These are phyloP conservation scores for Fusarium protoensiforme DNA, from an alignment of 2,329 filamentous ascomycete species.

Conservation along the genomic window DNA sequence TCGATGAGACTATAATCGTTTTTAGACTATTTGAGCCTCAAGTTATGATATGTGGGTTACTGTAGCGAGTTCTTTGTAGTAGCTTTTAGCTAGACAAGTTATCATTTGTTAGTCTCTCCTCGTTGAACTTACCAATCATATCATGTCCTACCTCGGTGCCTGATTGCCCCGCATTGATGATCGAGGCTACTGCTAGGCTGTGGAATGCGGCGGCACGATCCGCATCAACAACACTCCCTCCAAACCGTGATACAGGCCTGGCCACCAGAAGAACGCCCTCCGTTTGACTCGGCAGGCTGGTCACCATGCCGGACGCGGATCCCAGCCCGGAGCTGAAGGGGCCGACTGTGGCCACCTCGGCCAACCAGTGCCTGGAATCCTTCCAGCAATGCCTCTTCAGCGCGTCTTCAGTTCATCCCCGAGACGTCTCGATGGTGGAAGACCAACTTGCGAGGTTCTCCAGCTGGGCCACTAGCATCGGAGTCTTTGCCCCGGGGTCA, in stretches of 20 bases:
- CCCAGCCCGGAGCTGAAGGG: neutral
- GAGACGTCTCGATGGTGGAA: constrained; percentile 12
- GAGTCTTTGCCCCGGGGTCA: constrained; percentile 10
- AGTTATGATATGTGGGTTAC: neutral
- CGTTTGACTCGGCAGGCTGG: neutral
- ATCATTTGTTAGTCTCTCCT: neutral
- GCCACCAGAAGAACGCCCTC: neutral
- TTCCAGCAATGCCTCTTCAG: neutral
- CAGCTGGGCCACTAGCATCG: constrained; percentile 20
- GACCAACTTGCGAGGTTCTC: constrained; percentile 34
- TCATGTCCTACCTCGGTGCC: neutral
- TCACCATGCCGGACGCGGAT: neutral
- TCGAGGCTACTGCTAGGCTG: no score
- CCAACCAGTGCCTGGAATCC: neutral
- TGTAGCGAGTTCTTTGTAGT: neutral
- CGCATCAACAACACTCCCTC: neutral
- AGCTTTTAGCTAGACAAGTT: neutral
- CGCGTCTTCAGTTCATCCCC: neutral
- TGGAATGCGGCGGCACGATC: neutral
- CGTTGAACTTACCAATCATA: neutral
- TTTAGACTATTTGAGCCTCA: neutral
- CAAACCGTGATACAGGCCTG: neutral
- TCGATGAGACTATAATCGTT: neutral
- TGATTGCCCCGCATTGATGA: neutral
- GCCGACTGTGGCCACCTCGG: neutral